Evolutionary conservation across 148 eudicot genomes (phyloP).

Genomic region (Rhododendron vialii): DNA sequence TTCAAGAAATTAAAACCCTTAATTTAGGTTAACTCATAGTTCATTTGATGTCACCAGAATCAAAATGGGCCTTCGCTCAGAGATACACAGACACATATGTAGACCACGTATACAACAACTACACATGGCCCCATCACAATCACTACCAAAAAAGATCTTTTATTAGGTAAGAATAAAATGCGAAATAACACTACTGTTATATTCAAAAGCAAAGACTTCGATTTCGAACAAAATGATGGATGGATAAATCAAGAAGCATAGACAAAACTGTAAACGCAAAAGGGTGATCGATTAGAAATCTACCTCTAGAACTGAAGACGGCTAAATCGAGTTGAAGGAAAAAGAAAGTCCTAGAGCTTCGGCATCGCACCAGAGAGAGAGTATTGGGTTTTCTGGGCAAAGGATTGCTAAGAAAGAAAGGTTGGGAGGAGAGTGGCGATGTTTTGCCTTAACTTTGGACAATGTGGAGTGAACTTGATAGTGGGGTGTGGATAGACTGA

Average conservation of each 20-base stretch:
- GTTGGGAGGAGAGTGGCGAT: background rate
- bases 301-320: background rate
- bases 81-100: background rate
- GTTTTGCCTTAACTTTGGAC: background rate
- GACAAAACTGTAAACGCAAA: background rate
- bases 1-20: background rate
- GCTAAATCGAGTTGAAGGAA: background rate
- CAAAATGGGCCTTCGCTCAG: background rate
- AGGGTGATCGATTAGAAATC: background rate
- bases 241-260: too few species aligned
- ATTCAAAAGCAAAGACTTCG: background rate
- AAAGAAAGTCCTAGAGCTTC: background rate
- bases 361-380: background rate
- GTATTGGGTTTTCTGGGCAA: background rate
- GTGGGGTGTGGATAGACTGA: background rate
- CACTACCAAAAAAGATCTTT: background rate
- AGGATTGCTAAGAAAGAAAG: background rate
- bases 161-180: background rate
- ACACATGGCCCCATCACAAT: background rate
- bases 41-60: background rate
- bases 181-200: too few species aligned
- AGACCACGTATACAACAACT: background rate
- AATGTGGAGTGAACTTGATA: background rate
- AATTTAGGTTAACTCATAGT: background rate
- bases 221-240: too few species aligned